Conservation (phyloP, 768 basidiomycete species). For the Agrocybe praecox region DNA sequence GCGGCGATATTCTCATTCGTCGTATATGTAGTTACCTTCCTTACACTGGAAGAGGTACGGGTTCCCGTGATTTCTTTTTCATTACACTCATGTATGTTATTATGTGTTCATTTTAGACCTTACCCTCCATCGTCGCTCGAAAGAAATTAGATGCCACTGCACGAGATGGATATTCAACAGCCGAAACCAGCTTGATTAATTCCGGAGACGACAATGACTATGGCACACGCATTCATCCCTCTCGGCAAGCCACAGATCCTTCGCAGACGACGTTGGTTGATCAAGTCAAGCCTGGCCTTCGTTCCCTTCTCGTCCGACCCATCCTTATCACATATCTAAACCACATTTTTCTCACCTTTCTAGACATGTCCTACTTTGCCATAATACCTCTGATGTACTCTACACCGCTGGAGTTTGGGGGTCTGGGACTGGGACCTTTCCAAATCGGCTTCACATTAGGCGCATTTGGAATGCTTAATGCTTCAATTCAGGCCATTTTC, state of each 20-base stretch:
- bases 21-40: conserved; percentile 33
- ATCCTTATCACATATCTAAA: conserved; percentile 33
- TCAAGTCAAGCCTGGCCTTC: conserved; percentile 14
- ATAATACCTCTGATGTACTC: conserved; percentile 50
- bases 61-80: background rate
- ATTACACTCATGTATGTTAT: background rate
- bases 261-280: conserved; percentile 3
- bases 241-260: background rate
- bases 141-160: conserved; percentile 1
- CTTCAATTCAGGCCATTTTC: conserved; percentile 14
- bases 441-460: conserved; percentile 57
- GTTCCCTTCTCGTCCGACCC: conserved; percentile 28
- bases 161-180: conserved; percentile 3
- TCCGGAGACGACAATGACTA: conserved; percentile 9
- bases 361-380: conserved; percentile 36
- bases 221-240: conserved; percentile 4
- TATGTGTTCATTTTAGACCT: conserved; percentile 23
- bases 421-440: conserved; percentile 65
- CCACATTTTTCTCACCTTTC: conserved; percentile 37
- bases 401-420: conserved; percentile 62
- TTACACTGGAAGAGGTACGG: conserved; percentile 47
- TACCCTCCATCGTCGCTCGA: conserved; percentile 26
- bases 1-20: conserved; percentile 36
- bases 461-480: conserved; percentile 27
- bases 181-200: conserved; percentile 9